Base-by-base conservation (phyloP, 208 protist species). In the Crithidia thermophila region DNA sequence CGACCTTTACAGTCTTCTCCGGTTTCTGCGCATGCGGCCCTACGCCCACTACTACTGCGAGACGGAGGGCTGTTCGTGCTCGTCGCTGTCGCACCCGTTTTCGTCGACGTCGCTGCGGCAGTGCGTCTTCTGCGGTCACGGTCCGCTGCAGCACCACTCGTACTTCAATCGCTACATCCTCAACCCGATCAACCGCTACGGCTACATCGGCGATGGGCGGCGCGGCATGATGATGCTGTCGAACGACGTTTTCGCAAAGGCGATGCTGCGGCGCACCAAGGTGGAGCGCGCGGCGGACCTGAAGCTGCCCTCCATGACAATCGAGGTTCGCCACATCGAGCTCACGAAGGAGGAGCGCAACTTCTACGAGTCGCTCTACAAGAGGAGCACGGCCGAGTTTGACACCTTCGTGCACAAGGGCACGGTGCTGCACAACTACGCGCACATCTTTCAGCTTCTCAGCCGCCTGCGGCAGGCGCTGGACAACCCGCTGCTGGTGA, bases 1-100 rank as follows among this genome's bases (percentile, higher is more conserved):
- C 18, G 98, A 99, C 77, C 65, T 99, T 23, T 99, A 98, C 85
- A 93, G 92, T 49, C 87, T 99, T 40, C 79, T 99, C 36, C 97
- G 98, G 51, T 99, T 98, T 82, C 59, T 99, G 49, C 77, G 90
- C 25, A 72, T 96, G 31, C 66, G 58, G 25, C 90, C 88, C 0
- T 94, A 84, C 80, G 69, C 90, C 18, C 85, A 85, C 47, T 98
- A 98, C 82, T 97, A 83, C 72, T 97, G 94, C 79, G 77, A 62
- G 42, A 85, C 73, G 11, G 82, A 92, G 16, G 94, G 89, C 20
- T 98, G 94, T 73, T 87, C 87, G 13, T 98, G 94, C 75, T 81
- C 84, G 27, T 96, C 90, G 13, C 85, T 96, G 37, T 90, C 85
- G 36, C 93, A 96, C 77, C 82, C 86, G 0, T 98, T 98, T 77